These are phyloP conservation scores for Saccharomycopsis fodiens DNA, from an alignment of 805 yeast species.

Conservation along the genomic window DNA sequence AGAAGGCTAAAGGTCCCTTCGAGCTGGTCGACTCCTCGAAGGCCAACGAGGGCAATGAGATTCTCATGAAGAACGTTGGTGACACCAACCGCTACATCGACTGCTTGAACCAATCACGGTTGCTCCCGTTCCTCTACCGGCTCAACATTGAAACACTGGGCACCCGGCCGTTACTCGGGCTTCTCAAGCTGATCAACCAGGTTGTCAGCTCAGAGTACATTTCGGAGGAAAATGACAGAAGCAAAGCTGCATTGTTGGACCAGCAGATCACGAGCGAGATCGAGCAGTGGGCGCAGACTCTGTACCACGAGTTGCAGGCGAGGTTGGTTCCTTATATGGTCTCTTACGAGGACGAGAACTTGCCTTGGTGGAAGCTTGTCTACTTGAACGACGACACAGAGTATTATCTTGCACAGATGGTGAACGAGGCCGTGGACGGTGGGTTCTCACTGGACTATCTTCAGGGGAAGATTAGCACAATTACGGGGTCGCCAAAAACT, in stretches of 20 bases:
- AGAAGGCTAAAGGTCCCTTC: background rate
- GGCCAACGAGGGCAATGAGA: conserved; percentile 17
- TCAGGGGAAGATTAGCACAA: conserved; percentile 15
- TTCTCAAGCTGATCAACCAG: conserved; percentile 11
- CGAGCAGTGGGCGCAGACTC: conserved; percentile 14
- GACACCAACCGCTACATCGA: conserved; percentile 11
- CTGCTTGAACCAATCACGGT: conserved; percentile 11
- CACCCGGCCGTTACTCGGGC: conserved; percentile 1
- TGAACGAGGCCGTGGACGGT: conserved; percentile 6
- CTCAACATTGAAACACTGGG: conserved; percentile 12
- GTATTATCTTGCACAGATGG: conserved; percentile 17
- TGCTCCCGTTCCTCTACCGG: conserved; percentile 13
- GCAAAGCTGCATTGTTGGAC: background rate
- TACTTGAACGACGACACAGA: conserved; percentile 17
- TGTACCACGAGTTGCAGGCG: conserved; percentile 14
- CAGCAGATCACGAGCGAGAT: conserved; percentile 8
- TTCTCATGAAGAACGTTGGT: conserved; percentile 17
- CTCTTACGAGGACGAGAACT: conserved; percentile 5
- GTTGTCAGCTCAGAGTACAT: conserved; percentile 8
- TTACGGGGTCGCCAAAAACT: background rate
- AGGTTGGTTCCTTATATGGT: conserved; percentile 2
- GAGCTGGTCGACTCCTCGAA: conserved; percentile 7
- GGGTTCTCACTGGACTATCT: conserved; percentile 7
- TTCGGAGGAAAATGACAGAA: background rate
- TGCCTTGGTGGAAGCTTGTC: conserved; percentile 18